These are phyloP conservation scores for Epichloe glyceriae DNA, from an alignment of 2,329 filamentous ascomycete genomes.

Conservation along the genomic window DNA sequence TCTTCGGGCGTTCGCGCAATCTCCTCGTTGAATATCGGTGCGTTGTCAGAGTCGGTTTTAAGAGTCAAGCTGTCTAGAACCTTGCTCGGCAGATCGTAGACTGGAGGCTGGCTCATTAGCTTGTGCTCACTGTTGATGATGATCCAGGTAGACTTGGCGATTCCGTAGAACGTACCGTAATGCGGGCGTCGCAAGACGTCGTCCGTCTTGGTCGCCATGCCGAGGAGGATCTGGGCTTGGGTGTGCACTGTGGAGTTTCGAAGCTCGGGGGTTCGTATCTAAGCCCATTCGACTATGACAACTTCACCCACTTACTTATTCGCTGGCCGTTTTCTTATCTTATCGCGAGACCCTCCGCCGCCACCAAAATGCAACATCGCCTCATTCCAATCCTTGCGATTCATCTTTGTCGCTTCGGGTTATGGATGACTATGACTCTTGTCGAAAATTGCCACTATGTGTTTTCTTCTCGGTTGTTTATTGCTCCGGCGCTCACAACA, in stretches of 20 bases:
- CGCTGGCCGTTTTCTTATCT: neutral
- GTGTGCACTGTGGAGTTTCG: too few relatives aligned
- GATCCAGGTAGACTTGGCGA: neutral
- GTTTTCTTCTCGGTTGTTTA: too few relatives aligned
- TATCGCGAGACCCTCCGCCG: neutral
- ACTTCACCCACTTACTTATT: neutral
- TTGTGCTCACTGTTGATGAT: neutral
- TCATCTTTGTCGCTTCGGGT: neutral
- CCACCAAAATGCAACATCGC: neutral
- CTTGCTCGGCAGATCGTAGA: slow-evolving; percentile 70
- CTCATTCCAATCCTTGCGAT: neutral
- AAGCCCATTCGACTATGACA: neutral
- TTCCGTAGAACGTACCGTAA: slow-evolving; percentile 27
- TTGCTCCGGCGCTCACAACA: too few relatives aligned
- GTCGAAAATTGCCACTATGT: neutral
- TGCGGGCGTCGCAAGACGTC: slow-evolving; percentile 38
- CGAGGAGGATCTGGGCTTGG: neutral
- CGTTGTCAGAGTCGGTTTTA: slow-evolving; percentile 20
- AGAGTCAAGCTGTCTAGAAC: slow-evolving; percentile 54
- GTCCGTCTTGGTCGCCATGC: slow-evolving; percentile 16
- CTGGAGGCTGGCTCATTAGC: slow-evolving; percentile 28
- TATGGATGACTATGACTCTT: neutral
- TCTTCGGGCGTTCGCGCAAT: slow-evolving; percentile 13
- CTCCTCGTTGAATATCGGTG: slow-evolving; percentile 10
- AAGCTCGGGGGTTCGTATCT: neutral